These are phyloP conservation scores for Taphrina confusa DNA, from an alignment of 1,139 yeast genomes.

Conservation along the genomic window DNA sequence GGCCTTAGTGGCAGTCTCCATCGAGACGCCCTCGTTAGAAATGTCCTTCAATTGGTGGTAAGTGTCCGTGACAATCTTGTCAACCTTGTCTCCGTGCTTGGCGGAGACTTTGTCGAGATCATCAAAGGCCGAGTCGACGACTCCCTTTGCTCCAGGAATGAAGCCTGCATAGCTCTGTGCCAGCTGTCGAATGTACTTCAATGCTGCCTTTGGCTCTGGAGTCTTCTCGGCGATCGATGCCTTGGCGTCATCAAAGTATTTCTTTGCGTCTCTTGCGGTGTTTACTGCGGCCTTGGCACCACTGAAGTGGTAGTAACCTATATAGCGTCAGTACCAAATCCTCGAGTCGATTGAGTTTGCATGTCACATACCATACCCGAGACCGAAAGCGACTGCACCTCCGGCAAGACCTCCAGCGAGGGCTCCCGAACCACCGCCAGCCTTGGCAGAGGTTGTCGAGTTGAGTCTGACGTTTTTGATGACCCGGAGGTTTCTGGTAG, in stretches of 20 bases:
- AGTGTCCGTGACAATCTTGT: constrained; percentile 33
- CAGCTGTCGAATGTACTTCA: constrained; percentile 16
- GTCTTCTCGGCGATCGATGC: constrained; percentile 26
- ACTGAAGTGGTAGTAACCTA: constrained; percentile 34
- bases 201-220: constrained; percentile 29
- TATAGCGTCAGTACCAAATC: not conserved
- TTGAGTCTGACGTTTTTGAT: constrained; percentile 26
- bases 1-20: constrained; percentile 32
- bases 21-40: constrained; percentile 20
- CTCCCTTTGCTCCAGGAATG: constrained; percentile 35
- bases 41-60: constrained; percentile 28
- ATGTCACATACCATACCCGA: constrained; percentile 18
- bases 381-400: constrained; percentile 27
- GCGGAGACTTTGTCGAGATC: constrained; percentile 30
- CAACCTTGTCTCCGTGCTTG: constrained; percentile 36
- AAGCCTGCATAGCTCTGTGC: constrained; percentile 32
- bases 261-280: constrained; percentile 32
- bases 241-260: constrained; percentile 35
- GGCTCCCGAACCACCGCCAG: constrained; percentile 28
- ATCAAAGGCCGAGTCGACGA: constrained; percentile 31
- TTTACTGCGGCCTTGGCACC: constrained; percentile 35
- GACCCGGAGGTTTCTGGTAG: constrained; percentile 28
- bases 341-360: not conserved
- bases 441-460: constrained; percentile 23
- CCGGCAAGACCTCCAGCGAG: constrained; percentile 35